Percentiles rank a stretch among this genome's conserved stretches.
Evolutionary conservation across 1,139 yeast species (phyloP).

Genomic region (Torulaspora globosa): DNA sequence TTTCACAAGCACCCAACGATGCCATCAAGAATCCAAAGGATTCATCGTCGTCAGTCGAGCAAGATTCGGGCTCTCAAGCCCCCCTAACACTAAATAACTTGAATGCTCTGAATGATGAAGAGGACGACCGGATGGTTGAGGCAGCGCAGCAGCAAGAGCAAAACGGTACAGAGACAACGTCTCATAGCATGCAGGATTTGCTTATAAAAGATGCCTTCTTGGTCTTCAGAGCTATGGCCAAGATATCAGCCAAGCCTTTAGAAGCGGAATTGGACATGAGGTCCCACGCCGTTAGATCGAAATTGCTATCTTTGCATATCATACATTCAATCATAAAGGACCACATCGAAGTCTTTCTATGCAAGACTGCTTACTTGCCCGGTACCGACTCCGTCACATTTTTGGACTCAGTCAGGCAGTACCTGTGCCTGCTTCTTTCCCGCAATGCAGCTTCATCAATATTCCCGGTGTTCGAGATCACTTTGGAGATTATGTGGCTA

Average conservation of each 20-base stretch:
- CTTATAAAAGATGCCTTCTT: conserved; percentile 87
- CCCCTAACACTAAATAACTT: conserved; percentile 57
- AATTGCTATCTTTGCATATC: conserved; percentile 79
- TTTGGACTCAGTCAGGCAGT: conserved; percentile 78
- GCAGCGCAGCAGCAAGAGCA: conserved; percentile 39
- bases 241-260: conserved; percentile 74
- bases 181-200: conserved; percentile 58
- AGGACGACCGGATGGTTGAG: conserved; percentile 51
- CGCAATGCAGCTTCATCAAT: conserved; percentile 90
- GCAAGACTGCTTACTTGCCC: conserved; percentile 58
- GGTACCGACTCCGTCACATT: conserved; percentile 60
- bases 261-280: conserved; percentile 82
- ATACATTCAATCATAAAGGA: conserved; percentile 81
- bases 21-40: conserved; percentile 17
- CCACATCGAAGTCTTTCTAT: conserved; percentile 76
- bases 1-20: conserved; percentile 21
- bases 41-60: conserved; percentile 5
- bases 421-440: conserved; percentile 74
- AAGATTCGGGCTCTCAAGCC: conserved; percentile 13
- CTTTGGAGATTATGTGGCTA: conserved; percentile 91
- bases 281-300: conserved; percentile 88
- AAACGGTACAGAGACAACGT: conserved; percentile 28
- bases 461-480: conserved; percentile 87
- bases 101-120: conserved; percentile 55
- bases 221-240: conserved; percentile 91